Conservation (phyloP, 108 stramenopile species). For the Nannochloropsis oceanica region DNA sequence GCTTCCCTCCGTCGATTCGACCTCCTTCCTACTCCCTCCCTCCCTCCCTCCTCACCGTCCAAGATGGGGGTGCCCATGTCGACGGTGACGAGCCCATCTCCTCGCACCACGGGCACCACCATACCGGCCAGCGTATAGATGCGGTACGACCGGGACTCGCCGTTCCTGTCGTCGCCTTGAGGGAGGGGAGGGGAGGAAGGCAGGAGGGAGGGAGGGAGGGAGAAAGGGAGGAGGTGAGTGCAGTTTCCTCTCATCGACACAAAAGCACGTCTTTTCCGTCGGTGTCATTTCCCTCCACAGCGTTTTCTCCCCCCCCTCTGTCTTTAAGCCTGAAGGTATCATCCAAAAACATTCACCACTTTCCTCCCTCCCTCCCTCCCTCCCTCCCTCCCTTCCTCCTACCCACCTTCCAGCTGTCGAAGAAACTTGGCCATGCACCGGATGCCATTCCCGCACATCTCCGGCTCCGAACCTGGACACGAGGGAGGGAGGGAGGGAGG, state of each 20-base stretch:
- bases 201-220: no score
- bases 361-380: neutral
- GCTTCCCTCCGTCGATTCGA: no score
- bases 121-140: slow-evolving; percentile 78
- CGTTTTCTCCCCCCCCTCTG: no score
- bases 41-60: no score
- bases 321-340: no score
- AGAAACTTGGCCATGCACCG: slow-evolving; percentile 85
- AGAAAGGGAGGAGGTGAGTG: neutral
- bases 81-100: slow-evolving; percentile 73
- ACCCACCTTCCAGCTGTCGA: slow-evolving; percentile 59
- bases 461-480: slow-evolving; percentile 65
- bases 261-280: no score
- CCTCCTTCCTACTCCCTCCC: no score
- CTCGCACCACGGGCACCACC: slow-evolving; percentile 77
- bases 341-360: no score
- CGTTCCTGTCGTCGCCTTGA: neutral
- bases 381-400: neutral
- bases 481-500: neutral
- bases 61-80: slow-evolving; percentile 77
- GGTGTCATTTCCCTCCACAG: no score
- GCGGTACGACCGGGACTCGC: slow-evolving; percentile 35
- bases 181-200: neutral
- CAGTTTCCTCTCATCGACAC: no score
- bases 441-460: slow-evolving; percentile 99